Evolutionary conservation across 345 rosid genomes (phyloP).

Genomic region (Psidium friedrichsthalianum): DNA sequence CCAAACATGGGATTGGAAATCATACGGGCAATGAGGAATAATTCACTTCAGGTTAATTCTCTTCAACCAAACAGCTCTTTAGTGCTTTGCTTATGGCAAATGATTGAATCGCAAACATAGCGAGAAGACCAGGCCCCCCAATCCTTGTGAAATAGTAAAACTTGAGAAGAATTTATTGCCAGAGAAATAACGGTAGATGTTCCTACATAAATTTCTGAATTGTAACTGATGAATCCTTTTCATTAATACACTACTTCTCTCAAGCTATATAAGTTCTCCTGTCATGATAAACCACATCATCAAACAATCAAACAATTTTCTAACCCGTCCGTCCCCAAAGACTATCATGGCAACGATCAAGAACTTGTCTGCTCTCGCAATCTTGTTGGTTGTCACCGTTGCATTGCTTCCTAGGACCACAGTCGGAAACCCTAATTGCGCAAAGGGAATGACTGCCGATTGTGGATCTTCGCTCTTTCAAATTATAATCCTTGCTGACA

Average conservation of each 20-base stretch:
- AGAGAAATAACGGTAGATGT: neutral
- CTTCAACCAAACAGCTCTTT: neutral
- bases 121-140: neutral
- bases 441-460: neutral
- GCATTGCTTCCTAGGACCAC: neutral
- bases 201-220: neutral
- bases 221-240: neutral
- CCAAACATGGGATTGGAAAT: too few species aligned
- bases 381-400: neutral
- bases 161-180: neutral
- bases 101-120: neutral
- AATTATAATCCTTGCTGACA: neutral
- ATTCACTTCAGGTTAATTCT: neutral
- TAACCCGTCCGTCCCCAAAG: neutral
- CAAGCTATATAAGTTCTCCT: neutral
- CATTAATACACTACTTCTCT: neutral
- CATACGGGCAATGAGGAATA: too few species aligned
- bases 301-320: neutral
- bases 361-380: neutral
- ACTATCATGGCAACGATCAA: neutral
- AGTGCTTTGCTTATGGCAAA: neutral
- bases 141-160: neutral
- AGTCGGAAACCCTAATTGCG: neutral
- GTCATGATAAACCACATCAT: neutral
- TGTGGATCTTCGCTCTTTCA: neutral